These are phyloP conservation scores for Colletotrichum sp. DNA, from an alignment of 2,329 filamentous ascomycete species.

Conservation along the genomic window DNA sequence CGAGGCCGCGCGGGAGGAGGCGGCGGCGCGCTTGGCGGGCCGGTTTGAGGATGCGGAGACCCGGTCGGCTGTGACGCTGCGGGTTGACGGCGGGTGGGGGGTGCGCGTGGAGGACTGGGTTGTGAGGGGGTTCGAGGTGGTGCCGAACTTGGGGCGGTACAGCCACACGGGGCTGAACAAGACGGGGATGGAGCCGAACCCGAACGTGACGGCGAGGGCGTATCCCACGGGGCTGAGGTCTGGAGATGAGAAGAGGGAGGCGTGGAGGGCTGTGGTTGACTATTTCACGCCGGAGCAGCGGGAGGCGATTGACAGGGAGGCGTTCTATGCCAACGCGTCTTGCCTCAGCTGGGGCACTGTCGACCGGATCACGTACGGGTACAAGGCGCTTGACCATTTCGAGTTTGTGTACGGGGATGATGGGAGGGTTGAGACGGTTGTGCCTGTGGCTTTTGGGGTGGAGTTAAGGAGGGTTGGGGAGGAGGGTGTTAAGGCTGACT, in stretches of 20 bases:
- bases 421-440: background rate
- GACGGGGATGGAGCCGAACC: background rate
- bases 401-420: slow-evolving; percentile 26
- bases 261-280: slow-evolving; percentile 39
- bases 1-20: slow-evolving; percentile 35
- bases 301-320: slow-evolving; percentile 22
- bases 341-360: slow-evolving; percentile 36
- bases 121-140: slow-evolving; percentile 45
- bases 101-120: slow-evolving; percentile 42
- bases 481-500: background rate
- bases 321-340: slow-evolving; percentile 31
- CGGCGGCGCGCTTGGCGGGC: slow-evolving; percentile 33
- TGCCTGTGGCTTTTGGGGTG: slow-evolving; percentile 6
- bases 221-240: slow-evolving; percentile 13
- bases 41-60: slow-evolving; percentile 40
- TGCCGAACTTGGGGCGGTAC: slow-evolving; percentile 37
- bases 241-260: slow-evolving; percentile 15
- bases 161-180: background rate
- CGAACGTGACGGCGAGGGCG: slow-evolving; percentile 23
- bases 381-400: slow-evolving; percentile 28
- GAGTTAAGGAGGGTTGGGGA: background rate
- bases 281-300: slow-evolving; percentile 18
- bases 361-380: slow-evolving; percentile 37
- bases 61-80: slow-evolving; percentile 45
- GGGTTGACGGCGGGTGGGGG: slow-evolving; percentile 42